Conservation (phyloP, 345 rosid species). For the Euphorbia lathyris region DNA sequence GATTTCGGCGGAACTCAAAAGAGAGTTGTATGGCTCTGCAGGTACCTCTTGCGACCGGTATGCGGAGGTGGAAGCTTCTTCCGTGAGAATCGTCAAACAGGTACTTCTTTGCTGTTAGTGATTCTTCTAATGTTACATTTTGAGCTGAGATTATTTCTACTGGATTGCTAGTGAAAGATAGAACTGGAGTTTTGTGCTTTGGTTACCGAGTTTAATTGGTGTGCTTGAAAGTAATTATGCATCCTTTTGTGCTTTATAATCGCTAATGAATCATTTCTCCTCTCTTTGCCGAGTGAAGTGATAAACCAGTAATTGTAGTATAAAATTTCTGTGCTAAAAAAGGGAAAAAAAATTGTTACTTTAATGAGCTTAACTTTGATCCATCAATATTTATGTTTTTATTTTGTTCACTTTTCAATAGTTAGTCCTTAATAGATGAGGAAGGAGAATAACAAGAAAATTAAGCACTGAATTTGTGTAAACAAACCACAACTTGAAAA, state of each 20-base stretch:
- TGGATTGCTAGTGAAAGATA: not conserved
- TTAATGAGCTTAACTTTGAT: no score
- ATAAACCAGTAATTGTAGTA: not conserved
- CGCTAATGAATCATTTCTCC: not conserved
- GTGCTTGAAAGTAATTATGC: not conserved
- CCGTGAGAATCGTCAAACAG: conserved; percentile 85
- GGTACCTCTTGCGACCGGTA: conserved; percentile 62
- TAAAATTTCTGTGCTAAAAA: not conserved
- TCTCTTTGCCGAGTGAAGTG: not conserved
- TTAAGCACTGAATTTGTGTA: not conserved
- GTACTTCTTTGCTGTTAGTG: conserved; percentile 25
- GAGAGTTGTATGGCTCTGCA: conserved; percentile 75
- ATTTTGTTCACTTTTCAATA: not conserved
- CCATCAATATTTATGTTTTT: no score
- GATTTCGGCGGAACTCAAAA: conserved; percentile 70
- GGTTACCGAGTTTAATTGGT: not conserved
- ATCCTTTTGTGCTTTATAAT: not conserved
- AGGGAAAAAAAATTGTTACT: not conserved
- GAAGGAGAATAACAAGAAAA: not conserved
- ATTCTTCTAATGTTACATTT: not conserved
- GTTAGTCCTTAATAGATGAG: not conserved
- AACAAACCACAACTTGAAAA: not conserved
- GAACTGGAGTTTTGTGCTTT: not conserved
- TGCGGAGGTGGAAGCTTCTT: conserved; percentile 78
- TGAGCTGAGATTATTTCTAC: not conserved